Evolutionary conservation across 305 asterid genomes (phyloP), one percentile per base, ranked within the genome.

Genomic region (Fraxinus dipetala): DNA sequence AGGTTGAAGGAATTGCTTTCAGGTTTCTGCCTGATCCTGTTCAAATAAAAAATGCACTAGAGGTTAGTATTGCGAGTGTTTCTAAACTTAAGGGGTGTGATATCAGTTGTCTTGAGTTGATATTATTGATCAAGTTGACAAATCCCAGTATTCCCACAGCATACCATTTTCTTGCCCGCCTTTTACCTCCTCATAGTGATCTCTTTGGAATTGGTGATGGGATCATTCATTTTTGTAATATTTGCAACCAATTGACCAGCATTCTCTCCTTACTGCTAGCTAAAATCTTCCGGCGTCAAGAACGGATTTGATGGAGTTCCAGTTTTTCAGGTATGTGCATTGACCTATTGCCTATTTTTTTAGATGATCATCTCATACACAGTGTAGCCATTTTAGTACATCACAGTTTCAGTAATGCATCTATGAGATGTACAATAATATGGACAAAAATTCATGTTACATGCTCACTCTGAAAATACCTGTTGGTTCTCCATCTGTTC

Each of bases 1-100:
- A 94, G 87, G 98, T 96, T 78, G 99, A 96, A 89, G 99, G 99
- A 88, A 96, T 96, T 76, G 97, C 99, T 82, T 96, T 96, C 84
- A 88, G 98, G 56, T 96, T 96, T 86, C 83, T 96, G 87, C 99
- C 99, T 72, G 99, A 96, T 88, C 98, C 98, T 14, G 92, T 95
- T 82, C 99, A 95, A 82, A 87, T 95, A 81, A 93, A 90, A 82
- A 94, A 95, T 87, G 98, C 99, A n/a, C 67, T 93, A 82, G 97
- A 93, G 98, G 99, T 95, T 79, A 86, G 95, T 86, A 24, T 14
- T 77, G 0, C 1, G 31, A 70, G 51, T 69, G 34, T 38, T 79
- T 45, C 73, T 80, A 48, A 59, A 35, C 36, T 69, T 56, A 13
- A 43, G 26, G 45, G 75, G 14, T 78, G 80, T 76, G 75, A 80